Evolutionary conservation across 306 rosid genomes (phyloP).

Genomic region (Ceratonia siliqua): DNA sequence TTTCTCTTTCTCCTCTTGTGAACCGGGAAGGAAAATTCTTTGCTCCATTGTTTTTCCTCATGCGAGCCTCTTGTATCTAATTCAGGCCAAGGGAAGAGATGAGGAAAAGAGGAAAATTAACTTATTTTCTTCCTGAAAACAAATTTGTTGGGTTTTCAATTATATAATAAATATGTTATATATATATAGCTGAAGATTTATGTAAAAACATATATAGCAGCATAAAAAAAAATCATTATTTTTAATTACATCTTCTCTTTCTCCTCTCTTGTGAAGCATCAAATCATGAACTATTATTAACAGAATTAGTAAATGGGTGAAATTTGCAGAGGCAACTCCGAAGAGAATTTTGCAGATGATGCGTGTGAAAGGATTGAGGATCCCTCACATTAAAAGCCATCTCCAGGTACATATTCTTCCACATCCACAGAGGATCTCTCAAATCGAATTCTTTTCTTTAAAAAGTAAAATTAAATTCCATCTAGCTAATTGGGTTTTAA

Average conservation of each 20-base stretch:
- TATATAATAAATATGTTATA: neutral
- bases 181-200: neutral
- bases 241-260: neutral
- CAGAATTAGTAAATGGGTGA: no score
- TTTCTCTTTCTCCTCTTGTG: no score
- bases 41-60: no score
- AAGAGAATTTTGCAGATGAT: slow-evolving; percentile 69
- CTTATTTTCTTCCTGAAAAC: no score
- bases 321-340: slow-evolving; percentile 80
- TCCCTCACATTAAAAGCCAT: slow-evolving; percentile 83
- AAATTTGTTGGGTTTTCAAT: neutral
- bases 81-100: neutral
- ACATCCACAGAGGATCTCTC: no score
- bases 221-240: neutral
- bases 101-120: no score
- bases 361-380: slow-evolving; percentile 65
- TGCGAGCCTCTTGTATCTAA: neutral
- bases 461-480: neutral
- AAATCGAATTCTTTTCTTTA: neutral
- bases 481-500: neutral
- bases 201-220: neutral
- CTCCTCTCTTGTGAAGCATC: neutral
- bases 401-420: slow-evolving; percentile 58
- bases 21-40: no score
- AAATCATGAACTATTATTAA: neutral